A percentile compares a stretch with the other conserved stretches of the same genome.
Evolutionary conservation across 345 rosid genomes (phyloP).

Genomic region (Salix dunnii): DNA sequence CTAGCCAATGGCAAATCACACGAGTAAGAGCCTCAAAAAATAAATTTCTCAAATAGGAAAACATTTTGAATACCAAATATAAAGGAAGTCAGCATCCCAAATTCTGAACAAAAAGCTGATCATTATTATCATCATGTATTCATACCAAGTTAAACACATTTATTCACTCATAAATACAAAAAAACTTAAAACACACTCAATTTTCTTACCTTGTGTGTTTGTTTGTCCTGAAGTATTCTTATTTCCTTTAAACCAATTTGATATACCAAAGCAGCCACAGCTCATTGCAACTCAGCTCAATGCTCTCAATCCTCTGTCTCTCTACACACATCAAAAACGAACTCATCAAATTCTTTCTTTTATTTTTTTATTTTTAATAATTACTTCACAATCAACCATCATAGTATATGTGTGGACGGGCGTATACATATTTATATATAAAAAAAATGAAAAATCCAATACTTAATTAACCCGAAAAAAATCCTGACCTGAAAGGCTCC

Average conservation of each 20-base stretch:
- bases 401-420: no score
- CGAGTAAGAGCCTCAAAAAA: constrained; percentile 16
- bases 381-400: no score
- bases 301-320: not conserved
- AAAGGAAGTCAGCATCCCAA: not conserved
- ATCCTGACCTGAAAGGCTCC: not conserved
- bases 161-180: not conserved
- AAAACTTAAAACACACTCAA: not conserved
- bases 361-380: no score
- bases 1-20: constrained; percentile 34
- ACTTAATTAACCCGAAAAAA: no score
- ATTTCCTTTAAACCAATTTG: constrained; percentile 35
- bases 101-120: not conserved
- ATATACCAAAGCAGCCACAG: constrained; percentile 47
- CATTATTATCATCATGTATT: no score
- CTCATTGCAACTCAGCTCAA: constrained; percentile 41
- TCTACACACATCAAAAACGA: not conserved
- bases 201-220: constrained; percentile 42
- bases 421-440: no score
- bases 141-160: no score
- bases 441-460: not conserved
- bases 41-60: not conserved
- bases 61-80: not conserved
- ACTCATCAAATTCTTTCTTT: not conserved
- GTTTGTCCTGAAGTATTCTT: constrained; percentile 28